Percentiles rank a stretch among this genome's conserved stretches.
Evolutionary conservation across 176 grass and related monocot species (phyloP).

Genomic region (Juncus inflexus): DNA sequence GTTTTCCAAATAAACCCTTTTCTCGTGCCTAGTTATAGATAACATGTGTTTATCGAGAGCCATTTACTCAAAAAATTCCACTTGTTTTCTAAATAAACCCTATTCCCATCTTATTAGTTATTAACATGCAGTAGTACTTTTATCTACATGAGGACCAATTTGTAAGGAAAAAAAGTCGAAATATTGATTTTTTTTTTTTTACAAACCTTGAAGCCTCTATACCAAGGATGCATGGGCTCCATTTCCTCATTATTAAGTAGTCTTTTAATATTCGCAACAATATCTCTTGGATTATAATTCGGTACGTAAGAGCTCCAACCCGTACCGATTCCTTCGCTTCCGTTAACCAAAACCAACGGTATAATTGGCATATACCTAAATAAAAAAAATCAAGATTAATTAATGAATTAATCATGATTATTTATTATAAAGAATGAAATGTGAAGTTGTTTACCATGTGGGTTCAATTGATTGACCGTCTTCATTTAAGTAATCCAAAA

Average conservation of each 20-base stretch:
- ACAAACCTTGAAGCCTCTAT: slow-evolving; percentile 43
- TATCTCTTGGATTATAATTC: slow-evolving; percentile 49
- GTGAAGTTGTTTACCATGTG: slow-evolving; percentile 26
- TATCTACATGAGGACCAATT: too few relatives aligned
- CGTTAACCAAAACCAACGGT: slow-evolving; percentile 43
- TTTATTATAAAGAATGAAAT: not conserved
- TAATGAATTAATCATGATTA: not conserved
- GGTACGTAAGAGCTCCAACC: slow-evolving; percentile 51
- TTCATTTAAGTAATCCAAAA: slow-evolving; percentile 49
- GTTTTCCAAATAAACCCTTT: too few relatives aligned
- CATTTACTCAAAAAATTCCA: too few relatives aligned
- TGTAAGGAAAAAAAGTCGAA: not conserved
- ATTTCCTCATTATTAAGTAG: slow-evolving; percentile 38
- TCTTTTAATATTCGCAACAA: slow-evolving; percentile 40
- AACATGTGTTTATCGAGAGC: too few relatives aligned
- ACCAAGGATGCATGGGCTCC: slow-evolving; percentile 51
- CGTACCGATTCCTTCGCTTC: slow-evolving; percentile 51
- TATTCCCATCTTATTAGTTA: too few relatives aligned
- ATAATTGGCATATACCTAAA: slow-evolving; percentile 47
- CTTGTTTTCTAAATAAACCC: too few relatives aligned
- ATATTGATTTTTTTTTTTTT: not conserved
- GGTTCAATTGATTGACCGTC: slow-evolving; percentile 46
- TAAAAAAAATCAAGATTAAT: slow-evolving; percentile 14
- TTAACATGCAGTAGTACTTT: too few relatives aligned
- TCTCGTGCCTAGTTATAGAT: too few relatives aligned